A percentile compares a stretch with the other conserved stretches of the same genome.
Conservation (phyloP, 2,329 filamentous ascomycete genomes). For the Fusarium anguioides region DNA sequence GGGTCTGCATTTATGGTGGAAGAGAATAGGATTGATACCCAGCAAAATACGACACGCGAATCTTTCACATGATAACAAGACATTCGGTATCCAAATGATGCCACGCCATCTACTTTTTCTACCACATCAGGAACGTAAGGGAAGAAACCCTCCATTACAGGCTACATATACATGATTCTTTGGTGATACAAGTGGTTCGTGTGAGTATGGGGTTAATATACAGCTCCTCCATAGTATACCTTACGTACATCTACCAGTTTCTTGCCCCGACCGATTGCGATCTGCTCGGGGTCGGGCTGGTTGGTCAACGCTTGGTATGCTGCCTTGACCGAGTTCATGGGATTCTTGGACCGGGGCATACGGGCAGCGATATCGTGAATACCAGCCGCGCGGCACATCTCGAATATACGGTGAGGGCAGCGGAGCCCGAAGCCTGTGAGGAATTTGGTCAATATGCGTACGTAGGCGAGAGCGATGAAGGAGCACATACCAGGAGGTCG, state of each 20-base stretch:
- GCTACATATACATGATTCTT: slow-evolving; percentile 41
- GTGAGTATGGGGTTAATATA: slow-evolving; percentile 59
- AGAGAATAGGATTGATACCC: slow-evolving; percentile 35
- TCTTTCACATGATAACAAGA: slow-evolving; percentile 13
- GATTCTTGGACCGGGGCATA: slow-evolving; percentile 88
- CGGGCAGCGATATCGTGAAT: slow-evolving; percentile 87
- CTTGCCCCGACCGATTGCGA: slow-evolving; percentile 88
- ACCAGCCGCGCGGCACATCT: slow-evolving; percentile 88
- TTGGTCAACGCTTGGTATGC: slow-evolving; percentile 82
- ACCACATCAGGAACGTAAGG: slow-evolving; percentile 16
- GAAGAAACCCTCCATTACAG: slow-evolving; percentile 36
- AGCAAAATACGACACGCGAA: slow-evolving; percentile 30
- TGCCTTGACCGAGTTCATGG: slow-evolving; percentile 98
- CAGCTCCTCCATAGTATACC: slow-evolving; percentile 91
- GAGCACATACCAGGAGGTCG: slow-evolving; percentile 82
- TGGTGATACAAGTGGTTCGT: slow-evolving; percentile 39
- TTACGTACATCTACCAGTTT: slow-evolving; percentile 97
- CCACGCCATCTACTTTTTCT: slow-evolving; percentile 19
- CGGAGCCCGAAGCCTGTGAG: slow-evolving; percentile 88
- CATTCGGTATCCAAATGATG: slow-evolving; percentile 29
- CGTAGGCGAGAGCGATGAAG: slow-evolving; percentile 21
- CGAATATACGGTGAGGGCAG: slow-evolving; percentile 90
- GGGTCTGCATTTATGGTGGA: not conserved
- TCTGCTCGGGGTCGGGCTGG: slow-evolving; percentile 88
- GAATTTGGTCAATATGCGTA: slow-evolving; percentile 8